phyloP scores from a whole-genome alignment of 192 early-diverging fungal genomes.

The Endogone sp. region DNA sequence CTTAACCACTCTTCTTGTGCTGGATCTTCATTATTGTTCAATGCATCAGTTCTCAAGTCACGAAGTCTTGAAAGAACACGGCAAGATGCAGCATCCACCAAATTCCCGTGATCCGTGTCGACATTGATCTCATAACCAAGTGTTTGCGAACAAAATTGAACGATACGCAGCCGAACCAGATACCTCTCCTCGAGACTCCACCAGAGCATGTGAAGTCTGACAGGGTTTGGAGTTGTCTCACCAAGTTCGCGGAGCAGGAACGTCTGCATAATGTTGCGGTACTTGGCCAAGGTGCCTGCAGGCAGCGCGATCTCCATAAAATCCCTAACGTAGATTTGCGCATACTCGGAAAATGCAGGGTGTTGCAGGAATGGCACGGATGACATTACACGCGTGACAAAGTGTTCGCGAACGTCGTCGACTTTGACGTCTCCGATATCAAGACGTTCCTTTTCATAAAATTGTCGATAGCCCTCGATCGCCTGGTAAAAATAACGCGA shows the following conservation, averaged over 20 bases:
- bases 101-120: background rate
- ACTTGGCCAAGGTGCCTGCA: background rate
- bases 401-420: background rate
- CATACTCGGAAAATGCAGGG: background rate
- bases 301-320: constrained; percentile 6
- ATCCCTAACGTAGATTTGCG: background rate
- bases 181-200: background rate
- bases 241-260: background rate
- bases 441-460: constrained; percentile 6
- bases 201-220: background rate
- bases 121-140: background rate
- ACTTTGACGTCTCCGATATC: background rate
- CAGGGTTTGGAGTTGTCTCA: background rate
- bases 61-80: background rate
- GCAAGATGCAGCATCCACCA: background rate
- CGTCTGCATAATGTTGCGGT: background rate
- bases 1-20: background rate
- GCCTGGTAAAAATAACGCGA: constrained; percentile 12
- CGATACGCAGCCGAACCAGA: background rate
- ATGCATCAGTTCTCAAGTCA: background rate
- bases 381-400: background rate
- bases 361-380: constrained; percentile 1
- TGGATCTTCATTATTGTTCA: background rate
- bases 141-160: background rate
- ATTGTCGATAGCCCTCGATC: constrained; percentile 5